These are phyloP conservation scores for Hanseniaspora nectarophila DNA, from an alignment of 805 yeast genomes.

Conservation along the genomic window DNA sequence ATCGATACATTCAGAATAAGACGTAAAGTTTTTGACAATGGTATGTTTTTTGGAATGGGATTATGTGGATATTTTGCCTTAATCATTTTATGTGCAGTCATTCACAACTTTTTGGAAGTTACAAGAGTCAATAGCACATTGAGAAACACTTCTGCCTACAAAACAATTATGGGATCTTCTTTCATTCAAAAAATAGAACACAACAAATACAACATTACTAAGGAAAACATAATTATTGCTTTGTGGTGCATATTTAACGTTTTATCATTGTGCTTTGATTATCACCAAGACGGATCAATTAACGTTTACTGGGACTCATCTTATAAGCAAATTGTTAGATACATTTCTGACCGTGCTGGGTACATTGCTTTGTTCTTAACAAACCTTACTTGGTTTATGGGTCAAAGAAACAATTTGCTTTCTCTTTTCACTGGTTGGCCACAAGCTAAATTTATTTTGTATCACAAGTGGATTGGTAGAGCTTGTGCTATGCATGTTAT, in stretches of 20 bases:
- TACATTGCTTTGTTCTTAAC: conserved; percentile 37
- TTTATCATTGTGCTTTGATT: conserved; percentile 10
- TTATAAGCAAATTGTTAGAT: conserved; percentile 18
- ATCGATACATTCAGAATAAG: conserved; percentile 14
- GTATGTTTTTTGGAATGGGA: conserved; percentile 15
- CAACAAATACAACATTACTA: not conserved
- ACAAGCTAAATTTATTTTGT: conserved; percentile 45
- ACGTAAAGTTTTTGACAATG: conserved; percentile 13
- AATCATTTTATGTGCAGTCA: not conserved
- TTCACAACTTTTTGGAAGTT: not conserved
- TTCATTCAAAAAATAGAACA: not conserved
- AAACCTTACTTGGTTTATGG: conserved; percentile 49
- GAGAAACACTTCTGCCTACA: not conserved
- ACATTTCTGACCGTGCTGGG: conserved; percentile 44
- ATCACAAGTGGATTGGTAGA: conserved; percentile 57
- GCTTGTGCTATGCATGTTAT: conserved; percentile 36
- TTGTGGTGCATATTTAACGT: conserved; percentile 19
- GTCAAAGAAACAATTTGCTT: conserved; percentile 60
- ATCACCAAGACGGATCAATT: conserved; percentile 8
- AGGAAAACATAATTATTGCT: conserved; percentile 23
- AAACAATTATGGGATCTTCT: not conserved
- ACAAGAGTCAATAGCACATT: conserved; percentile 3
- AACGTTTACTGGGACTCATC: conserved; percentile 16
- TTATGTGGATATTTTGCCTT: conserved; percentile 14
- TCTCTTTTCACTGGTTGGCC: conserved; percentile 52